Evolutionary conservation across 2,329 filamentous ascomycete genomes (phyloP).

Genomic region (Rhynchosporium agropyri): DNA sequence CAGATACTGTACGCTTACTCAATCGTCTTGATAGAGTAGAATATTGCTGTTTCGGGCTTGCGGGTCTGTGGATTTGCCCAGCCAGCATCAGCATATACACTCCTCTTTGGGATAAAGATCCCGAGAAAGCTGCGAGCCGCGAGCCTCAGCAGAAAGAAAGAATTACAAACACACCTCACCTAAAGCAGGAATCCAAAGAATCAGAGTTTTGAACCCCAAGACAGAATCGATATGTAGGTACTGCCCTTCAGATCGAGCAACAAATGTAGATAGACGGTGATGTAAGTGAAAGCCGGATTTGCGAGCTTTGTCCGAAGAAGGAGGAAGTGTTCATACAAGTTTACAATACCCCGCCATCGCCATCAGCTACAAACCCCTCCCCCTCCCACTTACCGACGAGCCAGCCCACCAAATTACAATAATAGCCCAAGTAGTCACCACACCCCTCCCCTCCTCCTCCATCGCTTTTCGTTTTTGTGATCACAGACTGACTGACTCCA

Average conservation of each 20-base stretch:
- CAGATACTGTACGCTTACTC: too few species aligned
- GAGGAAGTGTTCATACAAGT: background rate
- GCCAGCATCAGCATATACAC: background rate
- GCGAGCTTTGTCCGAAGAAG: constrained; percentile 16
- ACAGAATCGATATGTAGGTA: background rate
- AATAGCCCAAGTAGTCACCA: background rate
- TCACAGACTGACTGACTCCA: background rate
- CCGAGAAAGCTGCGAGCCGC: constrained; percentile 17
- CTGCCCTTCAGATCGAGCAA: constrained; percentile 2
- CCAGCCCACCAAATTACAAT: constrained; percentile 3
- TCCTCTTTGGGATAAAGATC: constrained; percentile 16
- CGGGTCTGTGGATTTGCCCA: background rate
- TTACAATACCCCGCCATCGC: constrained; percentile 7
- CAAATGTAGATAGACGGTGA: background rate
- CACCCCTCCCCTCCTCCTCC: background rate
- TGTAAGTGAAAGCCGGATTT: constrained; percentile 3
- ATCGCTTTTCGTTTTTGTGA: background rate
- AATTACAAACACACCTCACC: background rate
- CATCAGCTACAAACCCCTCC: constrained; percentile 2
- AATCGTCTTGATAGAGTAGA: background rate
- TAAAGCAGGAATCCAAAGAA: background rate
- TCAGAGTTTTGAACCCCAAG: background rate
- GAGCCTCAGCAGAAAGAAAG: background rate
- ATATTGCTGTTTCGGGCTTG: constrained; percentile 9
- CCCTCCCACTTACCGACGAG: background rate